Conservation (phyloP, 257 asterid species). For the Lithospermum erythrorhizon region DNA sequence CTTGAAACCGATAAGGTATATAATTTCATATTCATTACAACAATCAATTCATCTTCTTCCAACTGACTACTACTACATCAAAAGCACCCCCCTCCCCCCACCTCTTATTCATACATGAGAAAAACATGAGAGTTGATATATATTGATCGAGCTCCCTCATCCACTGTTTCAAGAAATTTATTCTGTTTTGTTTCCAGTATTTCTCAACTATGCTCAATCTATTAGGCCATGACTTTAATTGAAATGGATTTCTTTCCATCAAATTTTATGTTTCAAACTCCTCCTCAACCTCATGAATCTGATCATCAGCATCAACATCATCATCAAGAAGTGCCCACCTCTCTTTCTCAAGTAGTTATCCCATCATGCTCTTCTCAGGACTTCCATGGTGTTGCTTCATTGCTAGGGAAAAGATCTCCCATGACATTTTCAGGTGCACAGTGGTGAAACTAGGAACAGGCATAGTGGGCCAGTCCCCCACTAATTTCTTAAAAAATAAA, state of each 20-base stretch:
- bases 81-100: too few relatives aligned
- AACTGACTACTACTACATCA: slow-evolving; percentile 16
- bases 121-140: not conserved
- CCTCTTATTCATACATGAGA: slow-evolving; percentile 8
- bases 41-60: slow-evolving; percentile 32
- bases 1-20: slow-evolving; percentile 46
- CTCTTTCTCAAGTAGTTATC: slow-evolving; percentile 26
- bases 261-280: slow-evolving; percentile 68
- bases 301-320: slow-evolving; percentile 20
- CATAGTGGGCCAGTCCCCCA: too few relatives aligned
- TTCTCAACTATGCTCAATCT: not conserved
- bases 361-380: slow-evolving; percentile 27
- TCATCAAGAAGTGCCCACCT: slow-evolving; percentile 24
- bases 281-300: slow-evolving; percentile 31
- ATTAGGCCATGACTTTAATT: slow-evolving; percentile 34
- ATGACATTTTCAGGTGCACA: slow-evolving; percentile 27
- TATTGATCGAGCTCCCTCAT: not conserved
- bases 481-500: too few relatives aligned
- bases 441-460: too few relatives aligned
- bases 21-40: slow-evolving; percentile 29
- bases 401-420: slow-evolving; percentile 30
- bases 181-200: not conserved
- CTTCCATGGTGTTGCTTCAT: slow-evolving; percentile 30
- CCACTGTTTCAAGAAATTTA: not conserved
- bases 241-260: slow-evolving; percentile 73